Evolutionary conservation across 2,329 filamentous ascomycete species (phyloP).

Genomic region (Alternaria gansuensis): DNA sequence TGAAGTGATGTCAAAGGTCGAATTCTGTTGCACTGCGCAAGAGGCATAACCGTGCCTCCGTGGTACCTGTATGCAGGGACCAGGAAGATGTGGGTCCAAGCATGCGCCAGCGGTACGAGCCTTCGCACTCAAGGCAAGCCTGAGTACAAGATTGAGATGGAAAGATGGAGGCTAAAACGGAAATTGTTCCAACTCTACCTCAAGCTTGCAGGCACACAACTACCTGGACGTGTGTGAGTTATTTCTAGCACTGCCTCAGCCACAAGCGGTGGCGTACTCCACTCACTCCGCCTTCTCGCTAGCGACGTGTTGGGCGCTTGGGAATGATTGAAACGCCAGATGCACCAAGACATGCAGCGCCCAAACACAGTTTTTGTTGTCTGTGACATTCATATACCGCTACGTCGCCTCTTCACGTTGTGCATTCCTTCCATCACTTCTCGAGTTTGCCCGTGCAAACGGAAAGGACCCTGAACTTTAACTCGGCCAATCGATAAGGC

Average conservation of each 20-base stretch:
- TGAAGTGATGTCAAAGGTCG: not conserved
- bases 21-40: not conserved
- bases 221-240: not conserved
- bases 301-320: conserved; percentile 35
- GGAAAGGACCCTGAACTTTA: conserved; percentile 1
- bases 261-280: conserved; percentile 22
- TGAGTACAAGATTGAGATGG: not conserved
- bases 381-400: conserved; percentile 20
- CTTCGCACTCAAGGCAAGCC: not conserved
- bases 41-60: conserved; percentile 3
- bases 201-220: not conserved
- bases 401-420: not conserved
- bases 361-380: conserved; percentile 31
- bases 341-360: conserved; percentile 27
- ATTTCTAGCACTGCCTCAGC: conserved; percentile 7
- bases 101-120: conserved; percentile 8
- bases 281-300: conserved; percentile 27
- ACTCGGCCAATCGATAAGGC: conserved; percentile 27
- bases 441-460: not conserved
- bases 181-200: not conserved
- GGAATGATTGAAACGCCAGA: conserved; percentile 34
- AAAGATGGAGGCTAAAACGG: not conserved
- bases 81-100: conserved; percentile 9
- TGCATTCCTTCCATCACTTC: not conserved
- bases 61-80: conserved; percentile 38